Conservation (phyloP, 164 flowering plant genomes). For the Macadamia tetraphylla region DNA sequence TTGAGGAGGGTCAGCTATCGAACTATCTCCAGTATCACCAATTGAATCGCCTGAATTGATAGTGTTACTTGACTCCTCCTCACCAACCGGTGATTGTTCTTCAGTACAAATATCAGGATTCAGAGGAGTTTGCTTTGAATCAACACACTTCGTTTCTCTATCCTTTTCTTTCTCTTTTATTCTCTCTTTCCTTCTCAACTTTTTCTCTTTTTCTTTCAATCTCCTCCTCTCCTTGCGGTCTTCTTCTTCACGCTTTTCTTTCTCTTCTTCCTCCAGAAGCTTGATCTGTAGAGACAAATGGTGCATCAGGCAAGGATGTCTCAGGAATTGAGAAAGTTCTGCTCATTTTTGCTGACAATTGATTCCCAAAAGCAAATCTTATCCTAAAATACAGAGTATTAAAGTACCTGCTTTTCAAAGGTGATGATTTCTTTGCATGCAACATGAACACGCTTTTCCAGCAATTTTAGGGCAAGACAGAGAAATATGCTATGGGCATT, state of each 20-base stretch:
- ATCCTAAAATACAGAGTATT: constrained; percentile 6
- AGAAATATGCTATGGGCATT: constrained; percentile 98
- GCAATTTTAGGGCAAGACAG: constrained; percentile 75
- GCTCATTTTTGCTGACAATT: background rate
- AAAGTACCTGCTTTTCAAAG: constrained; percentile 81
- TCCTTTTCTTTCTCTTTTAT: constrained; percentile 73
- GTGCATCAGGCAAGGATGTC: constrained; percentile 6
- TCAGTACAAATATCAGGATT: constrained; percentile 27
- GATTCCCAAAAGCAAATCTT: background rate
- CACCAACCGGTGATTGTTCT: constrained; percentile 28
- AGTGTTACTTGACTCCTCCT: constrained; percentile 34
- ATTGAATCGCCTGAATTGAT: constrained; percentile 36
- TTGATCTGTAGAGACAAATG: constrained; percentile 52
- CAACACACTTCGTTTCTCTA: constrained; percentile 31
- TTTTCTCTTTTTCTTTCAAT: constrained; percentile 89
- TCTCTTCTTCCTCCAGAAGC: constrained; percentile 98
- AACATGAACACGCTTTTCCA: constrained; percentile 94
- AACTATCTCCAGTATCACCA: constrained; percentile 42
- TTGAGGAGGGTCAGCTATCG: constrained; percentile 26
- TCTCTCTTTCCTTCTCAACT: constrained; percentile 85
- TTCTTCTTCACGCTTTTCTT: constrained; percentile 93
- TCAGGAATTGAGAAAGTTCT: background rate
- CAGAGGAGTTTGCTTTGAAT: constrained; percentile 24
- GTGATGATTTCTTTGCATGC: constrained; percentile 97
- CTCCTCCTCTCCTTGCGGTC: constrained; percentile 84